These are phyloP conservation scores for Calonectria fujianensis DNA, from an alignment of 2,329 filamentous ascomycete genomes.

Conservation along the genomic window DNA sequence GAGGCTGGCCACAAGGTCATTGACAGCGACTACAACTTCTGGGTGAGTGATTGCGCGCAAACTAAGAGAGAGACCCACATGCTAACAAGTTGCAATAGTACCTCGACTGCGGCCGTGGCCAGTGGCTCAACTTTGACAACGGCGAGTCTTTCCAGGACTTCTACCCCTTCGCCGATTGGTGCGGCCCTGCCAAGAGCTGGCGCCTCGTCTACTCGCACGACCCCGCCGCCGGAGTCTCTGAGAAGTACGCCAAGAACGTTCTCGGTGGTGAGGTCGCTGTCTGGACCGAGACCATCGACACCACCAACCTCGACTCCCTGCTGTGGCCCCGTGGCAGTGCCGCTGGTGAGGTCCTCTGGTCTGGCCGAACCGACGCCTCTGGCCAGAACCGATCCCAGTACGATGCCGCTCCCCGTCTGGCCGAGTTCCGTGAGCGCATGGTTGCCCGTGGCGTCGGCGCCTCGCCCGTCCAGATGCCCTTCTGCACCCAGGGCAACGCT, in stretches of 20 bases:
- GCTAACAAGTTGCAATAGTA: constrained; percentile 71
- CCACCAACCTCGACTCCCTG: constrained; percentile 82
- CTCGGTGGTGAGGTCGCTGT: constrained; percentile 88
- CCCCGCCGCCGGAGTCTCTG: constrained; percentile 78
- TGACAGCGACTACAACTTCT: constrained; percentile 85
- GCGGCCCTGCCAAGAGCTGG: constrained; percentile 88
- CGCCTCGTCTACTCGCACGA: constrained; percentile 87
- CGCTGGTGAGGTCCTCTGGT: constrained; percentile 88
- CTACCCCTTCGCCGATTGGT: constrained; percentile 89
- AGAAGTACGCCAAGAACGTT: constrained; percentile 78
- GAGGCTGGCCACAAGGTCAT: constrained; percentile 81
- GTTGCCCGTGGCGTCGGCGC: constrained; percentile 80
- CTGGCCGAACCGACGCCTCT: constrained; percentile 78
- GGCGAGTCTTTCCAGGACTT: constrained; percentile 69
- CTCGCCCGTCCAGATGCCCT: constrained; percentile 80
- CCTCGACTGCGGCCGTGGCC: constrained; percentile 87
- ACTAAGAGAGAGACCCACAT: neutral
- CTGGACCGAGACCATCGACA: constrained; percentile 88
- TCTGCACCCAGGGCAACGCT: constrained; percentile 57
- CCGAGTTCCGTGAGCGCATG: constrained; percentile 85
- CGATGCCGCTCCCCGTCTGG: constrained; percentile 80
- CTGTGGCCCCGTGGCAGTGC: constrained; percentile 87
- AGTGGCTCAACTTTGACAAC: constrained; percentile 84
- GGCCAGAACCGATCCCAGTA: constrained; percentile 83
- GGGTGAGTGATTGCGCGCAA: constrained; percentile 74